phyloP scores from a whole-genome alignment of 1,284 basidiomycete species.

The Rhodofomes roseus region DNA sequence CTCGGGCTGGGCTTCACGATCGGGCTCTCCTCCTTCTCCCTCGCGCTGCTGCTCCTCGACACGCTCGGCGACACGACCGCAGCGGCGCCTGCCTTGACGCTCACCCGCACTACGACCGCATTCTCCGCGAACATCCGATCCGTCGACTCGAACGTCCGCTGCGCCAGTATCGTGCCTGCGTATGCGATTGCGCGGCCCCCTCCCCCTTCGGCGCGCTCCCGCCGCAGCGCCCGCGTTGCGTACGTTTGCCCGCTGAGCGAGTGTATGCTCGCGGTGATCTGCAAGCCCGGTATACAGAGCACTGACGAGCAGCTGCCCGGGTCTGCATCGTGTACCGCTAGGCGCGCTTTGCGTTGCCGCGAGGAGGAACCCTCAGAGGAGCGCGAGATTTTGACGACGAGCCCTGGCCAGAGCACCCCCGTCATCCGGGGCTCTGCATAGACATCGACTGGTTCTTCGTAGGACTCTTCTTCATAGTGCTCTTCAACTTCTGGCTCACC shows the following conservation, averaged over 20 bases:
- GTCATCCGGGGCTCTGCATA: conserved; percentile 4
- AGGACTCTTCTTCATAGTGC: background rate
- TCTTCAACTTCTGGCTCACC: background rate
- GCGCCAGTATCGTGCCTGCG: conserved; percentile 3
- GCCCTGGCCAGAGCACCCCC: conserved; percentile 6
- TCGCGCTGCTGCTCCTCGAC: background rate
- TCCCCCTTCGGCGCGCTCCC: background rate
- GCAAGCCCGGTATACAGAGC: background rate
- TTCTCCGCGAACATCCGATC: conserved; percentile 4
- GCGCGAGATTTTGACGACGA: conserved; percentile 4
- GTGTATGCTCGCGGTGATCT: background rate
- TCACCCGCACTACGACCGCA: conserved; percentile 3
- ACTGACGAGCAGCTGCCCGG: background rate
- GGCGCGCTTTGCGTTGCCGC: conserved; percentile 1
- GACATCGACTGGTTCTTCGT: background rate
- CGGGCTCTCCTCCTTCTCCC: background rate
- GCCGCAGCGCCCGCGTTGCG: background rate
- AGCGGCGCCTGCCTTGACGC: background rate
- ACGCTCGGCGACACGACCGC: background rate
- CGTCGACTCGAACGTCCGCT: conserved; percentile 2
- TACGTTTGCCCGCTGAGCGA: conserved; percentile 4
- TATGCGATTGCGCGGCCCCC: background rate
- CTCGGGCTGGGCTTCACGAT: conserved; percentile 3
- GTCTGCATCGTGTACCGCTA: conserved; percentile 2
- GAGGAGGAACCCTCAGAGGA: background rate